Percentiles rank a stretch among this genome's conserved stretches.
Evolutionary conservation across 306 rosid species (phyloP).

Genomic region (Rosa rugosa): DNA sequence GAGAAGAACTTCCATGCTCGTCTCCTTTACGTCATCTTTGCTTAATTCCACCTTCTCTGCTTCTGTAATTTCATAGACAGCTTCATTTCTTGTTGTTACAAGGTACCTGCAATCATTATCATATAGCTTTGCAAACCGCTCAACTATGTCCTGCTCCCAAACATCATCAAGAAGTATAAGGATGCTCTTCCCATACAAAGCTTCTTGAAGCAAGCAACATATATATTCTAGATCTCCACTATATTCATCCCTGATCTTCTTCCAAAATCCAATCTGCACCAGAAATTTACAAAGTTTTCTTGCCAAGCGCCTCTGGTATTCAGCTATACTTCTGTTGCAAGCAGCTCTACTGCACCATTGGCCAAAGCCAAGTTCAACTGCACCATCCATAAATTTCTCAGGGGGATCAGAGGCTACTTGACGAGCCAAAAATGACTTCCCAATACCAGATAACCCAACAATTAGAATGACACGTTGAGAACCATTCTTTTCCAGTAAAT

Average conservation of each 20-base stretch:
- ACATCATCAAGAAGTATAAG: constrained; percentile 38
- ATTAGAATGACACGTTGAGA: constrained; percentile 21
- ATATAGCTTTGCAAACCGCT: constrained; percentile 29
- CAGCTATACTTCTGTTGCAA: constrained; percentile 23
- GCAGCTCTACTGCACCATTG: constrained; percentile 42
- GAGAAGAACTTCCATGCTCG: constrained; percentile 32
- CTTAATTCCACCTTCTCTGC: constrained; percentile 33
- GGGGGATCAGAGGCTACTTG: constrained; percentile 35
- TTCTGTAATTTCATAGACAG: constrained; percentile 39
- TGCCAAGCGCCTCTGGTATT: constrained; percentile 31
- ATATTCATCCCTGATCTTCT: constrained; percentile 26
- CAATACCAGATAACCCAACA: constrained; percentile 35
- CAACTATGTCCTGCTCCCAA: constrained; percentile 37
- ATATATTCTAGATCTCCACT: constrained; percentile 31
- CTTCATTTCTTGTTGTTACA: constrained; percentile 37
- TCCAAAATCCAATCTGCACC: constrained; percentile 35
- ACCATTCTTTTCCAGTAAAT: constrained; percentile 26
- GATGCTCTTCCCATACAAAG: constrained; percentile 31
- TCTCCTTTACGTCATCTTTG: constrained; percentile 31
- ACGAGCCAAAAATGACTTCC: constrained; percentile 32
- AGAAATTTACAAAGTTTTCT: constrained; percentile 31
- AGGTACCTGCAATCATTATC: constrained; percentile 36
- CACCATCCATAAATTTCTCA: constrained; percentile 27
- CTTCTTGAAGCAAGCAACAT: constrained; percentile 37
- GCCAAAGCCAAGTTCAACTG: constrained; percentile 36